Percentiles rank a stretch among this genome's conserved stretches.
Evolutionary conservation across 169 alveolate species (phyloP).

Genomic region (Babesia gibsoni): DNA sequence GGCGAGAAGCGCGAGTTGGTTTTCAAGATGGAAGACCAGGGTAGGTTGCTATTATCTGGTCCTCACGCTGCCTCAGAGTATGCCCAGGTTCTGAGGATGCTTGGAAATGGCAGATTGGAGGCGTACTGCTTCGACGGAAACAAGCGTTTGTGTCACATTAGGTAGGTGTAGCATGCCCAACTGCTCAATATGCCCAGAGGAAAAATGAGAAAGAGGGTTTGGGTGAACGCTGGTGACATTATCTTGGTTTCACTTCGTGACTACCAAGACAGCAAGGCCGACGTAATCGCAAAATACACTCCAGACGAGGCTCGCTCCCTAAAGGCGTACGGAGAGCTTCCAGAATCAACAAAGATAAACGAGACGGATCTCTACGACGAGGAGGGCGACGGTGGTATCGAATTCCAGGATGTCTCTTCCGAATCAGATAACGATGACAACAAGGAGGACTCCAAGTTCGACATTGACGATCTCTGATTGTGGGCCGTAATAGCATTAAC

Average conservation of each 20-base stretch:
- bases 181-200: conserved; percentile 74
- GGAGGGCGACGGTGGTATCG: conserved; percentile 85
- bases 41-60: conserved; percentile 47
- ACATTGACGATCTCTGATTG: conserved; percentile 56
- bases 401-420: conserved; percentile 81
- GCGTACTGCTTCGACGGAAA: conserved; percentile 97
- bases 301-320: conserved; percentile 97
- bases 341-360: conserved; percentile 93
- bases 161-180: conserved; percentile 60
- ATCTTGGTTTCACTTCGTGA: conserved; percentile 95
- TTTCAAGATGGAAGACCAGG: conserved; percentile 95
- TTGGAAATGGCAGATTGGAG: conserved; percentile 98
- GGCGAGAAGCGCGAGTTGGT: conserved; percentile 92
- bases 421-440: conserved; percentile 62
- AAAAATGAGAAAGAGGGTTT: conserved; percentile 95
- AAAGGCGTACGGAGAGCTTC: conserved; percentile 95
- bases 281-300: conserved; percentile 95
- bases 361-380: conserved; percentile 90
- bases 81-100: conserved; percentile 94
- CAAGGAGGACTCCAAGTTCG: conserved; percentile 53
- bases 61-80: conserved; percentile 77
- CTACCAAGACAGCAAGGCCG: conserved; percentile 97
- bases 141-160: conserved; percentile 94
- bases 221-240: conserved; percentile 97
- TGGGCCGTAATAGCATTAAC: no score